phyloP scores from a whole-genome alignment of 2,329 filamentous ascomycete species.

The Neurospora sp. region DNA sequence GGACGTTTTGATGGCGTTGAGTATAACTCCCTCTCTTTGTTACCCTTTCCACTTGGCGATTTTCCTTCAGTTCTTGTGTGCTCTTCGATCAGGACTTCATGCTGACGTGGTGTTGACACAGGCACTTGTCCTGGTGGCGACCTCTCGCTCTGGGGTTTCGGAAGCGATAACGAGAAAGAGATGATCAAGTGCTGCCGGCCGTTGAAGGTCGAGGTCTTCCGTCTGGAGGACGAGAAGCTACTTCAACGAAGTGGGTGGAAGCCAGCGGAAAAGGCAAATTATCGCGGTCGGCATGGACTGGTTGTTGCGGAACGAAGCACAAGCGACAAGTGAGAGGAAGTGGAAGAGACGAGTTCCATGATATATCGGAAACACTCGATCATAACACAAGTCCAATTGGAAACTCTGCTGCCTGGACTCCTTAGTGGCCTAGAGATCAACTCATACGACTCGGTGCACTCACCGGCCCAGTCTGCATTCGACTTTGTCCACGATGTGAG shows the following conservation, averaged over 20 bases:
- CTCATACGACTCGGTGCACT: neutral
- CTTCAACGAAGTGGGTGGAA: slow-evolving; percentile 51
- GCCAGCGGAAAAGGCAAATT: slow-evolving; percentile 47
- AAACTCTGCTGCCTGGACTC: neutral
- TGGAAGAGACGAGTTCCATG: neutral
- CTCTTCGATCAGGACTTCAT: neutral
- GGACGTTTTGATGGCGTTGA: slow-evolving; percentile 55
- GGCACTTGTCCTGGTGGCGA: slow-evolving; percentile 73
- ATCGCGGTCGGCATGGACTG: slow-evolving; percentile 59
- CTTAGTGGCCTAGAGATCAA: neutral
- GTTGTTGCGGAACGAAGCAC: slow-evolving; percentile 14
- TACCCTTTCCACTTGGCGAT: neutral
- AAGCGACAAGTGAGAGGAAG: neutral
- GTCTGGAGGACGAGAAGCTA: slow-evolving; percentile 42
- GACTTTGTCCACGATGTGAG: neutral
- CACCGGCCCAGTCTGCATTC: neutral
- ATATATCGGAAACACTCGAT: neutral
- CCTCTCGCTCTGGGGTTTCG: slow-evolving; percentile 73
- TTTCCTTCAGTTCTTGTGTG: neutral
- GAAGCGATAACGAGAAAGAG: slow-evolving; percentile 54
- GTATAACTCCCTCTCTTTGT: slow-evolving; percentile 24
- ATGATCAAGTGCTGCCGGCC: slow-evolving; percentile 65
- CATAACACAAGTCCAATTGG: neutral
- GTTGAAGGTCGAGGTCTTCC: slow-evolving; percentile 64
- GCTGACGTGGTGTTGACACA: slow-evolving; percentile 40